phyloP scores from a whole-genome alignment of 2,329 filamentous ascomycete species.

The Arthrobotrys iridis region DNA sequence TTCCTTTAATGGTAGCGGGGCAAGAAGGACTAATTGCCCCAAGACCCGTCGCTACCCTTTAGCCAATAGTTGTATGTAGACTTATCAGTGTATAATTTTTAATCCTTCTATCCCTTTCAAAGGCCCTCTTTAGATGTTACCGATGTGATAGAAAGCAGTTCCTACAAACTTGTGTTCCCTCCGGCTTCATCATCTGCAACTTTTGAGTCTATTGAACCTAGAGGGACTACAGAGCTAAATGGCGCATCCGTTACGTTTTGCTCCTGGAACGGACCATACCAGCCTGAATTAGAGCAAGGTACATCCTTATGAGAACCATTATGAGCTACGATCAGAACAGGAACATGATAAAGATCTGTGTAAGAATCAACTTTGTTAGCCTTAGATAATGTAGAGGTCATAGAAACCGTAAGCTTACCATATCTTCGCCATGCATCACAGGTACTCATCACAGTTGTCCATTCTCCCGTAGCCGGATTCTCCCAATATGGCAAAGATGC shows the following conservation, averaged over 20 bases:
- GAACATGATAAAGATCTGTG: neutral
- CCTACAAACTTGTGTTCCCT: too few relatives aligned
- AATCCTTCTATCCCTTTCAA: too few relatives aligned
- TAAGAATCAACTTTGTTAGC: neutral
- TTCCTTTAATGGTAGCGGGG: too few relatives aligned
- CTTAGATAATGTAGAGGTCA: neutral
- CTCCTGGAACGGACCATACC: conserved; percentile 28
- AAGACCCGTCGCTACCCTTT: too few relatives aligned
- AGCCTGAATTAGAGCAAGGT: neutral
- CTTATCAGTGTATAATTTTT: too few relatives aligned
- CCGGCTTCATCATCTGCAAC: too few relatives aligned
- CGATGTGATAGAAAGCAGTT: too few relatives aligned
- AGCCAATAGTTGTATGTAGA: too few relatives aligned
- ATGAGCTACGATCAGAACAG: neutral
- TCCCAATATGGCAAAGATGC: neutral
- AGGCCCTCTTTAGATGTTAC: too few relatives aligned
- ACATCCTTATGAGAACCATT: neutral
- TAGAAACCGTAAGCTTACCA: neutral
- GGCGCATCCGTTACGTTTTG: neutral
- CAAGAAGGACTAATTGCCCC: too few relatives aligned
- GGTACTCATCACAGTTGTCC: neutral
- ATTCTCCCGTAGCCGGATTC: neutral
- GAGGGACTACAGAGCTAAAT: neutral
- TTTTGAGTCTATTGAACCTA: too few relatives aligned
- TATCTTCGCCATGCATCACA: neutral